Base-by-base conservation (phyloP, 352 stramenopile species). In the Globisporangium heterothallicum region DNA sequence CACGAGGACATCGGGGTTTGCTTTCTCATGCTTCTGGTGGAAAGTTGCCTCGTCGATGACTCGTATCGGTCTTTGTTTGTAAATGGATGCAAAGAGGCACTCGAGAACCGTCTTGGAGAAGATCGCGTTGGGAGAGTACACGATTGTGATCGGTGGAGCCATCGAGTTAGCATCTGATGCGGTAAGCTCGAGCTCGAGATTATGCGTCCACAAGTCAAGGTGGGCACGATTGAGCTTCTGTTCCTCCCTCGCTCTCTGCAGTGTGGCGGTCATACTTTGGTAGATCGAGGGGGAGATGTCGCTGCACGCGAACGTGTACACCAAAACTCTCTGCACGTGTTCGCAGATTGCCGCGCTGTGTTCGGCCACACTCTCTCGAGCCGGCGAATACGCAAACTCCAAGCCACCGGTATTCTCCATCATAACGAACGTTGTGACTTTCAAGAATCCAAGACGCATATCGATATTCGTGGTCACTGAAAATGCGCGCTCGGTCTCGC, bases 1-100 rank as follows among this genome's bases (percentile, higher is more conserved):
- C 3, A 85, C 50, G 3, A 72, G 57, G 2, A 85, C 61, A n/a
- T 78, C 69, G 4, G 71, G 59, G 10, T 18, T 19, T 8, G 40
- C 25, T 4, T 41, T 26, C 7, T 59, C 58, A 21, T 61, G 6
- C 3, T 29, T 6, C 6, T 47, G 18, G 1, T 27, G 36, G 8
- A 72, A 49, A 13, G 27, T 49, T 0, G 18, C 2, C 18, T 70
- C 59, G 13, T 64, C 50, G 12, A 77, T 25, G 0, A 83, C 47
- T 1, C 71, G n/a, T 22, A 83, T 46, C 3, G 69, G 56, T 0
- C 57, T 25, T 0, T 58, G 29, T 1, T 42, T 29, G 12, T 71
- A 81, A 4, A 70, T 42, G 0, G 42, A 22, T 0, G 53, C 24
- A 4, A 84, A 62, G 3, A 83, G 19, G 14, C 66, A 76, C 48